phyloP scores from a whole-genome alignment of 805 yeast species.

The Candida endomychidarum region DNA sequence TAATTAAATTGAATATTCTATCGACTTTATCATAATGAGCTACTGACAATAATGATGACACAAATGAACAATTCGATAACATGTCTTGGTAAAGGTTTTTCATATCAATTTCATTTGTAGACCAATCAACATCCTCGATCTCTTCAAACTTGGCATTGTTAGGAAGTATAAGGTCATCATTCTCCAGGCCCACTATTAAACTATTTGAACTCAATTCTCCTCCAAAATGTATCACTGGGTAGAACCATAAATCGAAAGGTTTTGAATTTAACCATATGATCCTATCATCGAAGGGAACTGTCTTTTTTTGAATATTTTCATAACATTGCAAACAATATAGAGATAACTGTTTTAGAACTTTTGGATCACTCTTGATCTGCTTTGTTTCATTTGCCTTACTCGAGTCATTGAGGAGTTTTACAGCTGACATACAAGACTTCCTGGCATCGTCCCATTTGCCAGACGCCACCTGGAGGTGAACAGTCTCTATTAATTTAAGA shows the following conservation, averaged over 20 bases:
- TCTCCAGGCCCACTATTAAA: not conserved
- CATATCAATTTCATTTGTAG: constrained; percentile 36
- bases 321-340: constrained; percentile 22
- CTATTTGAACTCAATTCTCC: constrained; percentile 10
- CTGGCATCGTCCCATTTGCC: constrained; percentile 20
- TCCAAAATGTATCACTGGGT: constrained; percentile 23
- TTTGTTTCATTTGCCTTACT: constrained; percentile 11
- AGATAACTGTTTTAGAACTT: constrained; percentile 17
- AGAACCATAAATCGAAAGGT: constrained; percentile 10
- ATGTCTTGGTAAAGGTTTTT: constrained; percentile 46
- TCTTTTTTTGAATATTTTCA: constrained; percentile 14
- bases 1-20: constrained; percentile 24
- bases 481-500: constrained; percentile 16
- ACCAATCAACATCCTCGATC: constrained; percentile 32
- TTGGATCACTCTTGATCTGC: too few relatives aligned
- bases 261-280: constrained; percentile 31
- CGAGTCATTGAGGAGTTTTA: constrained; percentile 24
- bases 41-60: constrained; percentile 62
- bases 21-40: constrained; percentile 22
- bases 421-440: constrained; percentile 21
- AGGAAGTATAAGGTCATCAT: constrained; percentile 17
- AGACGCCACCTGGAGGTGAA: constrained; percentile 17
- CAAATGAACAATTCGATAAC: constrained; percentile 73
- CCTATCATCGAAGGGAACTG: constrained; percentile 15
- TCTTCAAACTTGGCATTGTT: constrained; percentile 9